Evolutionary conservation across 1,139 yeast species (phyloP), one percentile per base, ranked within the genome.

Genomic region (Saccharomyces hybrid): DNA sequence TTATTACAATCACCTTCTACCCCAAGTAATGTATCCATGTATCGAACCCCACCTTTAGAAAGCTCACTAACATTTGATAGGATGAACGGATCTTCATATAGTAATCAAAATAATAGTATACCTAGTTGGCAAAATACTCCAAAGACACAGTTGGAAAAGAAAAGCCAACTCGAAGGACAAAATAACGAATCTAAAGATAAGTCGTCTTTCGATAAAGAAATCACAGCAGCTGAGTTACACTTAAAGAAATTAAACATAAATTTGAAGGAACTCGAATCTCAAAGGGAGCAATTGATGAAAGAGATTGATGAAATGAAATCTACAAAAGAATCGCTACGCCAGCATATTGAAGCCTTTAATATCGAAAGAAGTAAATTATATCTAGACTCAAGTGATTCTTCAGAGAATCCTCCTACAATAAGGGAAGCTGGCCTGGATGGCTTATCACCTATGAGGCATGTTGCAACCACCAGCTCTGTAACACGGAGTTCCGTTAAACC

Each of bases 261-360:
- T 54, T 59, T 71, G 4, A 58, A 63, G 14, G 70, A 68, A 54
- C 57, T 70, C 55, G 57, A 57, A 27, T 51, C 54, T 3, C 61
- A 65, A 7, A 74, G 73, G 52, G 68, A 68, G 7, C 51, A 60
- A 4, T 56, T 74, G 34, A 49, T 61, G 47, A 61, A 61, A 44
- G 76, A 74, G 32, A 62, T 73, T 27, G 72, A 70, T 48, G 48
- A 46, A 25, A 57, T 73, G 52, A 63, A 59, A 25, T 54, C 41
- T 9, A 59, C 60, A 25, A 61, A 60, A 46, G 57, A 55, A 25
- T 57, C 56, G n/a, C 49, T 50, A 28, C 46, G 47, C 50, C 11
- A n/a, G 9, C 44, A 38, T 16, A 38, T 38, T 5, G 44, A 38
- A 9, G n/a, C 44, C 25, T 38, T 8, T 11, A 38, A 16, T 16